Conservation (phyloP, 2,329 filamentous ascomycete species). For the Blastomyces gilchristii region DNA sequence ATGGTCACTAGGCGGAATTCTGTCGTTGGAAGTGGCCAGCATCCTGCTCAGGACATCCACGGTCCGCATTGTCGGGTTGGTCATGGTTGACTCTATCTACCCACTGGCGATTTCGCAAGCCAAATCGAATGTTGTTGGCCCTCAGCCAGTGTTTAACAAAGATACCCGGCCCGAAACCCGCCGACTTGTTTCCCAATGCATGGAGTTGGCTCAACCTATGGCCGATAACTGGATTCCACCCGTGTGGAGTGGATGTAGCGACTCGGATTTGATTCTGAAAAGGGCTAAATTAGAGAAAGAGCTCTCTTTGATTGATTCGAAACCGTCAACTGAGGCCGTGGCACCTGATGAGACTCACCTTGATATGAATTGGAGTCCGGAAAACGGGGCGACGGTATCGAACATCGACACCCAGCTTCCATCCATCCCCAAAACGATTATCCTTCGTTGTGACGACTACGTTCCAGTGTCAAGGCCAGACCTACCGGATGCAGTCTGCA, state of each 20-base stretch:
- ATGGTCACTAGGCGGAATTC: constrained; percentile 18
- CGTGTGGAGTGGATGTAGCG: constrained; percentile 12
- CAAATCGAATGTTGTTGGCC: constrained; percentile 6
- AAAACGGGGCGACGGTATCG: constrained; percentile 1
- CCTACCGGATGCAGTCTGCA: constrained; percentile 9
- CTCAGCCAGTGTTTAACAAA: constrained; percentile 10
- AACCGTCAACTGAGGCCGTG: neutral
- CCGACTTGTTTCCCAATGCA: constrained; percentile 10
- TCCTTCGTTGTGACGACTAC: constrained; percentile 16
- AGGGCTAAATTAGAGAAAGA: constrained; percentile 11
- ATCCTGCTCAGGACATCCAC: constrained; percentile 12
- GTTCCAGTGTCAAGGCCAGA: constrained; percentile 12
- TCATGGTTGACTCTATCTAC: constrained; percentile 19
- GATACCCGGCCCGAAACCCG: constrained; percentile 13
- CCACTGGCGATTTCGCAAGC: constrained; percentile 4
- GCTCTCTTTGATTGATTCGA: constrained; percentile 6
- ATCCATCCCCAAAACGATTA: constrained; percentile 10
- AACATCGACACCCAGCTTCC: neutral
- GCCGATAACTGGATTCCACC: constrained; percentile 14
- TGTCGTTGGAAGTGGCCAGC: constrained; percentile 17
- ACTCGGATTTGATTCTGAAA: constrained; percentile 2
- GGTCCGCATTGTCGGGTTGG: constrained; percentile 14
- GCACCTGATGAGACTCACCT: neutral
- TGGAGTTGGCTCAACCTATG: constrained; percentile 12
- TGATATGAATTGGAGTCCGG: neutral